These are phyloP conservation scores for Juncus effusus DNA, from an alignment of 176 grass and related monocot genomes.

Conservation along the genomic window DNA sequence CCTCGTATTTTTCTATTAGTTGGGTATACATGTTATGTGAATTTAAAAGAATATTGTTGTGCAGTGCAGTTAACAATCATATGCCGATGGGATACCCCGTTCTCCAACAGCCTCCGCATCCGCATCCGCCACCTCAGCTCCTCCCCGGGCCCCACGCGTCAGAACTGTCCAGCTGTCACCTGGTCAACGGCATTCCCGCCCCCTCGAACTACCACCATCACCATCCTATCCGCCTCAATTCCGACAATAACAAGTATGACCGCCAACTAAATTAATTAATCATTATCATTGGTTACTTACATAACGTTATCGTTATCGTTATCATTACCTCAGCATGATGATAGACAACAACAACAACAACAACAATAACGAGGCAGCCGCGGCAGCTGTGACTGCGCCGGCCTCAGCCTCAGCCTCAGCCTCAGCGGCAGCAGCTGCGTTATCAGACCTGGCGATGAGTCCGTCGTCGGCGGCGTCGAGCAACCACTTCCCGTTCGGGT, in stretches of 20 bases:
- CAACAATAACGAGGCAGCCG: no score
- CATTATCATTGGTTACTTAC: no score
- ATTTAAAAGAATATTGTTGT: constrained; percentile 38
- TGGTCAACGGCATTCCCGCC: constrained; percentile 88
- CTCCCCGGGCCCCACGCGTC: constrained; percentile 54
- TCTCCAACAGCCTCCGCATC: constrained; percentile 68
- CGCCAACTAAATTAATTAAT: no score
- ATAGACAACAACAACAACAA: no score
- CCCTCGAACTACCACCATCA: constrained; percentile 66
- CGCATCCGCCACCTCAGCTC: constrained; percentile 71
- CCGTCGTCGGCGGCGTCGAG: constrained; percentile 83
- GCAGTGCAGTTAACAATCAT: constrained; percentile 82
- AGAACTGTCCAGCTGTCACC: constrained; percentile 75
- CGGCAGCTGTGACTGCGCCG: no score
- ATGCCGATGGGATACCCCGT: constrained; percentile 90
- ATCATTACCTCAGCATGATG: no score
- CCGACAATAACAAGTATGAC: constrained; percentile 42
- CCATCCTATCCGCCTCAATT: constrained; percentile 70
- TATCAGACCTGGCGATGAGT: constrained; percentile 91
- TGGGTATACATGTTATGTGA: no score
- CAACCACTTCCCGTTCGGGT: constrained; percentile 82
- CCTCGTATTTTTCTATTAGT: no score
- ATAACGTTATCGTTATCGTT: no score
- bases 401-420: no score
- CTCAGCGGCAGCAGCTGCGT: constrained; percentile 45